A percentile compares a stretch with the other conserved stretches of the same genome.
Conservation (phyloP, 2,329 filamentous ascomycete species). For the Claviceps arundinis region DNA sequence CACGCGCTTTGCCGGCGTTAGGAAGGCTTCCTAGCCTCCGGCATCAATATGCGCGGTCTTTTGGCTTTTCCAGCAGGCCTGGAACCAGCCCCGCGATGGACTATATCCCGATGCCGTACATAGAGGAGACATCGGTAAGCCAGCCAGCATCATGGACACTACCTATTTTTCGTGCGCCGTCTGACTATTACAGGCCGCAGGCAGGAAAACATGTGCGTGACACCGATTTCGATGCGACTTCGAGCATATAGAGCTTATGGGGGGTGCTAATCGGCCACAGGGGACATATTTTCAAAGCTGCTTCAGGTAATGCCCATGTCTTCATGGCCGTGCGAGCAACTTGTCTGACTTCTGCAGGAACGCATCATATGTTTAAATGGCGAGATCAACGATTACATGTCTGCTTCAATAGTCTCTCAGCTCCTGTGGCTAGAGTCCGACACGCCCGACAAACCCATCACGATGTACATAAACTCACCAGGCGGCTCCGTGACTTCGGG, state of each 20-base stretch:
- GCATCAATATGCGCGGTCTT: conserved; percentile 23
- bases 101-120: conserved; percentile 45
- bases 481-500: conserved; percentile 76
- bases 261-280: conserved; percentile 26
- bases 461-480: conserved; percentile 94
- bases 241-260: too few relatives aligned
- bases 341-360: conserved; percentile 40
- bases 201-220: conserved; percentile 61
- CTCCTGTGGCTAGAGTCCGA: conserved; percentile 97
- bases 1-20: conserved; percentile 18
- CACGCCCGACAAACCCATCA: conserved; percentile 85
- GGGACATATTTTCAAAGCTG: conserved; percentile 72
- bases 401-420: conserved; percentile 89
- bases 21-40: conserved; percentile 16
- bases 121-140: conserved; percentile 31
- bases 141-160: neutral
- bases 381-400: conserved; percentile 76
- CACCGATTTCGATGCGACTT: neutral
- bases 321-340: neutral
- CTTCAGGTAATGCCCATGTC: conserved; percentile 43
- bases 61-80: conserved; percentile 27
- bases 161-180: neutral
- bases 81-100: conserved; percentile 17
- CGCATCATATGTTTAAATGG: conserved; percentile 91
- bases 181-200: conserved; percentile 47